These are phyloP conservation scores for Withania somnifera DNA, from an alignment of 305 asterid species.

Conservation along the genomic window DNA sequence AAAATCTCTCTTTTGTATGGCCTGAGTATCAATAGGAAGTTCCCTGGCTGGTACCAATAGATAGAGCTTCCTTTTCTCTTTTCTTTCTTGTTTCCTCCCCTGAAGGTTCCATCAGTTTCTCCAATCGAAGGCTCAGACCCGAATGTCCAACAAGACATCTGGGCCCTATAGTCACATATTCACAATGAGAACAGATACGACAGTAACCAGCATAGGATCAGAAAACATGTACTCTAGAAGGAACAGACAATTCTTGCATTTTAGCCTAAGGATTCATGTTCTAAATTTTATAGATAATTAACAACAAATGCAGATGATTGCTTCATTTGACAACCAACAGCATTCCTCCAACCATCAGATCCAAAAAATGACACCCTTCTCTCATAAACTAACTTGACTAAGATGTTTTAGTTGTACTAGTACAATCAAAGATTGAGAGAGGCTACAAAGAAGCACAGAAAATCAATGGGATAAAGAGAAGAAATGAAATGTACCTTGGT, in stretches of 20 bases:
- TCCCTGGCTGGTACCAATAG: too few species aligned
- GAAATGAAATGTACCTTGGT: slow-evolving; percentile 47
- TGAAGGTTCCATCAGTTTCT: too few species aligned
- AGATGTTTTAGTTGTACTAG: background rate
- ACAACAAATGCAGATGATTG: background rate
- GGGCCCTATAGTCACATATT: too few species aligned
- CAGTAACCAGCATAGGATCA: too few species aligned
- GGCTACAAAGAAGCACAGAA: background rate
- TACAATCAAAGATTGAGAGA: background rate
- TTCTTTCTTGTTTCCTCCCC: too few species aligned
- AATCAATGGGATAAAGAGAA: background rate
- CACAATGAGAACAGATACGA: too few species aligned
- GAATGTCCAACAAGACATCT: too few species aligned
- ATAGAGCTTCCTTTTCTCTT: too few species aligned
- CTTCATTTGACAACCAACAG: background rate
- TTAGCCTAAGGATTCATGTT: background rate
- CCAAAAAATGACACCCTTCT: background rate
- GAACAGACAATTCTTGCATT: background rate
- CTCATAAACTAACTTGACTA: background rate
- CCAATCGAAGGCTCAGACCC: too few species aligned
- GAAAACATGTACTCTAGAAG: too few species aligned
- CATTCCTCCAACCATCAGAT: background rate
- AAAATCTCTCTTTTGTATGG: too few species aligned
- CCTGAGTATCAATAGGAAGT: too few species aligned
- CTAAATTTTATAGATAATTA: background rate